These are phyloP conservation scores for Aquilaria sinensis DNA, from an alignment of 345 rosid genomes.

Conservation along the genomic window DNA sequence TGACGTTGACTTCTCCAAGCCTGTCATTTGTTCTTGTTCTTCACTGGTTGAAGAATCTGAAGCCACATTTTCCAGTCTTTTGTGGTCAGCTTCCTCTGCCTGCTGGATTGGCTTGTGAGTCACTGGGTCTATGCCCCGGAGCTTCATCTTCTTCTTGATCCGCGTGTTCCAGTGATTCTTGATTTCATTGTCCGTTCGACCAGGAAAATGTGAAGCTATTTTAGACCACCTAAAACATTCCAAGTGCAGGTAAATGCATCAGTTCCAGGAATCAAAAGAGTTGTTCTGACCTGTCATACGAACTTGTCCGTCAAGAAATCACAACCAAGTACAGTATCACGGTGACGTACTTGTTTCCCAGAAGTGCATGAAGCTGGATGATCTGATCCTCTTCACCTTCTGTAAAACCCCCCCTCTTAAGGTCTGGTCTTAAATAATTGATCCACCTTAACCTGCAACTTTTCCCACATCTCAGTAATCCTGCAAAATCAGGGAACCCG, in stretches of 20 bases:
- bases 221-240: slow-evolving; percentile 59
- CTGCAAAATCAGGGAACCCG: slow-evolving; percentile 21
- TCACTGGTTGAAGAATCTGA: slow-evolving; percentile 5
- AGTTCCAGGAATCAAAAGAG: too few relatives aligned
- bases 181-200: slow-evolving; percentile 89
- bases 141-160: slow-evolving; percentile 68
- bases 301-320: too few relatives aligned
- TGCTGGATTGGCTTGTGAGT: slow-evolving; percentile 39
- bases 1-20: background rate
- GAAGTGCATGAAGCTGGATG: slow-evolving; percentile 64
- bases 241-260: too few relatives aligned
- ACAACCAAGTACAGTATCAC: too few relatives aligned
- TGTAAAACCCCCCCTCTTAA: slow-evolving; percentile 69
- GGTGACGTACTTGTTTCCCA: slow-evolving; percentile 56
- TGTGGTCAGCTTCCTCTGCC: slow-evolving; percentile 11
- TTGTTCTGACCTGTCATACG: too few relatives aligned
- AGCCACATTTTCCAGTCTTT: background rate
- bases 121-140: slow-evolving; percentile 46
- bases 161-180: slow-evolving; percentile 89
- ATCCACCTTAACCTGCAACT: slow-evolving; percentile 89
- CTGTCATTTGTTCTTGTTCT: slow-evolving; percentile 5
- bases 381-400: slow-evolving; percentile 64
- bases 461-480: slow-evolving; percentile 73
- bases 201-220: slow-evolving; percentile 74
- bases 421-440: slow-evolving; percentile 77